Conservation (phyloP, 306 rosid genomes). For the cucumber (Cucumis sativus) region Cucumber_9930_V3 NC_026660.2:31014501-31015000, state of each 20-base stretch:
- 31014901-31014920: constrained; percentile 10
- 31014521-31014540: constrained; percentile 71
- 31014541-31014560: constrained; percentile 53
- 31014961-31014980: constrained; percentile 31
- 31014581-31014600: constrained; percentile 40
- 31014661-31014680: no score
- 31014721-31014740: neutral
- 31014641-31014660: constrained; percentile 34
- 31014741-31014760: neutral
- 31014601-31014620: constrained; percentile 52
- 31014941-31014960: constrained; percentile 42
- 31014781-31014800: neutral
- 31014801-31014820: neutral
- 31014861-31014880: constrained; percentile 36
- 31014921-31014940: constrained; percentile 18
- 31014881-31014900: constrained; percentile 18
- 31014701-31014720: neutral
- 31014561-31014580: constrained; percentile 46
- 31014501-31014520: constrained; percentile 22
- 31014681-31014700: neutral
- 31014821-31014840: neutral
- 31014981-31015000: neutral
- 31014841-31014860: constrained; percentile 65
- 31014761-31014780: neutral
- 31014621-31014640: constrained; percentile 72